phyloP scores from a whole-genome alignment of 2,329 filamentous ascomycete species.

The Fusarium sp. region DNA sequence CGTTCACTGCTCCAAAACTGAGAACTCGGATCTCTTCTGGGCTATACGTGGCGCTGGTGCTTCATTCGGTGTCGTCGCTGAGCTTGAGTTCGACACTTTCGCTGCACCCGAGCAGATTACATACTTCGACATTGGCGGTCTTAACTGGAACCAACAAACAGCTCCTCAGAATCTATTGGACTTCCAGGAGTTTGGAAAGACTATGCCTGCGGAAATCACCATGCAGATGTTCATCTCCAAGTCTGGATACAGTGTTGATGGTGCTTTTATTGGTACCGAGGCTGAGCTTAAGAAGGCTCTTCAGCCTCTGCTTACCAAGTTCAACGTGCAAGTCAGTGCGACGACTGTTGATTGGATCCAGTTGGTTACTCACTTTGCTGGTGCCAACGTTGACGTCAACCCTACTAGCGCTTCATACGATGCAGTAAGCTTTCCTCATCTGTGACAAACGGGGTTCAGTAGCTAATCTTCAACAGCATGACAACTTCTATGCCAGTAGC shows the following conservation, averaged over 20 bases:
- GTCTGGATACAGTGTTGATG: conserved; percentile 41
- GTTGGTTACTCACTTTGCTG: conserved; percentile 42
- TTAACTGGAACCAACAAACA: conserved; percentile 37
- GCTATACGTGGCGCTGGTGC: conserved; percentile 49
- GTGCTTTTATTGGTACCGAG: conserved; percentile 42
- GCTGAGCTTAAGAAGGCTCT: conserved; percentile 29
- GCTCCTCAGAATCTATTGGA: conserved; percentile 37
- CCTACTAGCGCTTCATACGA: conserved; percentile 41
- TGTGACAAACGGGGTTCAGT: rapidly evolving
- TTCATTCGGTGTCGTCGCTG: conserved; percentile 49
- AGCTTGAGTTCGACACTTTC: conserved; percentile 48
- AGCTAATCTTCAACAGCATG: conserved; percentile 36
- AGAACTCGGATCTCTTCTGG: conserved; percentile 47
- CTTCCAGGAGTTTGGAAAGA: conserved; percentile 47
- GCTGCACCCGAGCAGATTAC: conserved; percentile 35
- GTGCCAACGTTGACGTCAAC: conserved; percentile 30
- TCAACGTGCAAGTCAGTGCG: conserved; percentile 20
- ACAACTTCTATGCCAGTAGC: conserved; percentile 50
- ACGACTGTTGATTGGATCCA: conserved; percentile 44
- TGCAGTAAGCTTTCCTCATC: conserved; percentile 24
- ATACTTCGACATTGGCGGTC: conserved; percentile 37
- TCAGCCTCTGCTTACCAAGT: conserved; percentile 36
- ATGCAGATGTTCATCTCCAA: conserved; percentile 42
- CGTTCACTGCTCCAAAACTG: conserved; percentile 43
- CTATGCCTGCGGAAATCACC: conserved; percentile 45